Conservation (phyloP, 2,329 filamentous ascomycete genomes). For the Blastomyces gilchristii region DNA sequence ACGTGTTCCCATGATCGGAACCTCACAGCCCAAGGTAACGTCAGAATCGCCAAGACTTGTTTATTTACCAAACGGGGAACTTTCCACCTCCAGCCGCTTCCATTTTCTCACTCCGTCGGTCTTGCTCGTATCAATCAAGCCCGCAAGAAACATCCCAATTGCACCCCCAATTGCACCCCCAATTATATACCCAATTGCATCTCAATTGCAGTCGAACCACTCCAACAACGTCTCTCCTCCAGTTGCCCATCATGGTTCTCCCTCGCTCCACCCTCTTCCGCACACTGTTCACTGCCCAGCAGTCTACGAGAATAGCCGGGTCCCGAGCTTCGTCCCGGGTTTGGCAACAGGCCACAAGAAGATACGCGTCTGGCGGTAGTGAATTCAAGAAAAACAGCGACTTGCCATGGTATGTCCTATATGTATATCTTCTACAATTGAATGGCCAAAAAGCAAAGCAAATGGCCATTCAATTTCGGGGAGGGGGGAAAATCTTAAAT, state of each 20-base stretch:
- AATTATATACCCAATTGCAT: constrained; percentile 3
- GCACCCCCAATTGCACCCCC: constrained; percentile 6
- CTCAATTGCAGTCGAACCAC: constrained; percentile 3
- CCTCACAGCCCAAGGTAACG: neutral
- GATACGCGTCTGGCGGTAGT: constrained; percentile 36
- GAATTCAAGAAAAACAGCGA: constrained; percentile 35
- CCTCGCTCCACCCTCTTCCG: constrained; percentile 27
- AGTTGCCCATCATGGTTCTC: constrained; percentile 25
- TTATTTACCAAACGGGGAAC: neutral
- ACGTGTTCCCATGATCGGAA: neutral
- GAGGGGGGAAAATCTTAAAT: neutral
- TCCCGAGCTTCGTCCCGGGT: constrained; percentile 27
- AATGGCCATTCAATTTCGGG: neutral
- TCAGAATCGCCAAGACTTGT: neutral
- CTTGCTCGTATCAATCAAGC: neutral
- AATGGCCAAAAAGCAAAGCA: neutral
- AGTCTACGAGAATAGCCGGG: constrained; percentile 21
- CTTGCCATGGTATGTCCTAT: constrained; percentile 39
- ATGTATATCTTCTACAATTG: neutral
- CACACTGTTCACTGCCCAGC: constrained; percentile 26
- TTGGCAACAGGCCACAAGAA: constrained; percentile 34
- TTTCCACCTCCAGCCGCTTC: neutral
- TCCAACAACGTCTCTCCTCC: neutral
- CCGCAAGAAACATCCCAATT: neutral
- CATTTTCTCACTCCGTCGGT: neutral